Evolutionary conservation across 352 stramenopile species (phyloP), one percentile per base, ranked within the genome.

Genomic region (Globisporangium abappressorium): DNA sequence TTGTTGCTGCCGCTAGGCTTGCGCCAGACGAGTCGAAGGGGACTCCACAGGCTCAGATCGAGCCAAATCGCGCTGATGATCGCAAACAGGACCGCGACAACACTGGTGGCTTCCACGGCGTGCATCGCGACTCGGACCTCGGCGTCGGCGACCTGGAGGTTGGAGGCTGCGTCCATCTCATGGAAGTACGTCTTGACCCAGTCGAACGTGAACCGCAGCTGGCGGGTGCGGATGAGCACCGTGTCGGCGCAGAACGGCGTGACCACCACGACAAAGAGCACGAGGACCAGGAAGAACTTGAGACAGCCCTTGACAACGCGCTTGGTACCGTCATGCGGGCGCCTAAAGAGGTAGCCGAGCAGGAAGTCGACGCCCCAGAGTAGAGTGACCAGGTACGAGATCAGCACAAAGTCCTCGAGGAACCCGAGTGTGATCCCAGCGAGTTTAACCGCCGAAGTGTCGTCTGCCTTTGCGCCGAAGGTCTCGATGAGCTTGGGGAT

Each of bases 181-280:
- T 76, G 69, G 8, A 76, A 68, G 24, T 79, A 81, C 61, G 72
- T 77, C 0, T 56, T 60, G 18, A 85, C 67, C 15, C 82, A 70
- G 20, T 85, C 78, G 20, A 81, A 80, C 41, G 76, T 86, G 58
- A 86, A 81, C 14, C 78, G 77, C 63, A 78, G 74, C 11, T 74
- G 43, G 0, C 73, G 73, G 0, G 74, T 71, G 5, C 70, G 73
- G 26, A 89, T 56, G 18, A 85, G 65, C 54, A 85, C 49, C 41
- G 77, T 63, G 47, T 87, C 78, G 0, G 72, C 71, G 2, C 71
- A 62, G 41, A 85, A 78, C 3, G 76, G 71, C 9, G 53, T 47
- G 8, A 74, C 54, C 41, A 64, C 64, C 3, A 64, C 43, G 0
- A 73, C 43, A 54, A 80, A 81, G 4, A 84, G 65, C 0, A 65